Percentiles rank a stretch among this genome's conserved stretches.
These are phyloP conservation scores for Schoenoplectus tabernaemontani DNA, from an alignment of 202 grass and related monocot genomes.

Conservation along the genomic window DNA sequence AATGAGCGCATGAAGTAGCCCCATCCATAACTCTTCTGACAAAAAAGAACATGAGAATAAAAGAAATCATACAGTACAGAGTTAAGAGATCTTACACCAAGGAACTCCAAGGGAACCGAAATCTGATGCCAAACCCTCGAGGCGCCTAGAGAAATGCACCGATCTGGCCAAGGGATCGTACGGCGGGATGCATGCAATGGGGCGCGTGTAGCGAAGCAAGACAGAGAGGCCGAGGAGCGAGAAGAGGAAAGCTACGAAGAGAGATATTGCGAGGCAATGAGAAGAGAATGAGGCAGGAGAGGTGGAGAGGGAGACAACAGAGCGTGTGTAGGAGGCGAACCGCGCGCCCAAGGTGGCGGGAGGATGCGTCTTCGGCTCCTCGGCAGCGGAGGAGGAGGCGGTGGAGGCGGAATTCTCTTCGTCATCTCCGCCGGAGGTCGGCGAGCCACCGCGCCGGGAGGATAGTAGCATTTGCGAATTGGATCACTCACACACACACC, in stretches of 20 bases:
- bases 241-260: slow-evolving; percentile 32
- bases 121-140: slow-evolving; percentile 59
- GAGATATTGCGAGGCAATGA: slow-evolving; percentile 16
- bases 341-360: slow-evolving; percentile 28
- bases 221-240: slow-evolving; percentile 38
- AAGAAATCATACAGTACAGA: not conserved
- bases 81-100: slow-evolving; percentile 58
- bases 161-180: slow-evolving; percentile 37
- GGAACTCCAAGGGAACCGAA: slow-evolving; percentile 85
- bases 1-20: not conserved
- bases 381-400: slow-evolving; percentile 19
- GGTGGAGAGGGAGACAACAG: slow-evolving; percentile 26
- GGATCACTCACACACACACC: slow-evolving; percentile 10
- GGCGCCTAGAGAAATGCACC: slow-evolving; percentile 33
- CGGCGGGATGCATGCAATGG: slow-evolving; percentile 23
- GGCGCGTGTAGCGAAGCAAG: slow-evolving; percentile 16
- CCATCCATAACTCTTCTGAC: too few relatives aligned
- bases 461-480: slow-evolving; percentile 4
- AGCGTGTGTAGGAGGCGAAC: slow-evolving; percentile 29
- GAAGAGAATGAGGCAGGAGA: slow-evolving; percentile 29
- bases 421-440: slow-evolving; percentile 16
- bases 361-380: slow-evolving; percentile 54
- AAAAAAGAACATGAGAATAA: too few relatives aligned
- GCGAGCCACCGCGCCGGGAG: slow-evolving; percentile 22
- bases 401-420: not conserved